Evolutionary conservation across 805 yeast genomes (phyloP).

Genomic region (Candida maesae): DNA sequence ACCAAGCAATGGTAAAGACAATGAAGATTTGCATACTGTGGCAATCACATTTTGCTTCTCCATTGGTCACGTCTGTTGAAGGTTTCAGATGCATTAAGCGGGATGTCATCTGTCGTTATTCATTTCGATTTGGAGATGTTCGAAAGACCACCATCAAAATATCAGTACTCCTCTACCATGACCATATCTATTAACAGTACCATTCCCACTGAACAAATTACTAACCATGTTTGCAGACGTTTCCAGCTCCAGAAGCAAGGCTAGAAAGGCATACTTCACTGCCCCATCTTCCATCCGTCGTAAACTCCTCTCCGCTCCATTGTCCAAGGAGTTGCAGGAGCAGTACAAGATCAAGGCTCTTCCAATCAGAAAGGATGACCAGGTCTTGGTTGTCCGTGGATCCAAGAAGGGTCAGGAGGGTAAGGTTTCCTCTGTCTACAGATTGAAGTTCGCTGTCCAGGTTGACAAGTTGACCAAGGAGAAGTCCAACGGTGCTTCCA

Average conservation of each 20-base stretch:
- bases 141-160: too few relatives aligned
- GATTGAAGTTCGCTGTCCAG: conserved; percentile 96
- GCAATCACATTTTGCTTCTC: too few relatives aligned
- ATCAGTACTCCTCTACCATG: too few relatives aligned
- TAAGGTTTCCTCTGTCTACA: conserved; percentile 95
- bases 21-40: too few relatives aligned
- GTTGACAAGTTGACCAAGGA: conserved; percentile 96
- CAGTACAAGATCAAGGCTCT: conserved; percentile 93
- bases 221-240: conserved; percentile 67
- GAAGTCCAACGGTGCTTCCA: conserved; percentile 96
- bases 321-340: conserved; percentile 97
- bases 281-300: conserved; percentile 97
- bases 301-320: conserved; percentile 93
- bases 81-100: too few relatives aligned
- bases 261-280: conserved; percentile 99
- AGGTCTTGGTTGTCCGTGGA: conserved; percentile 95
- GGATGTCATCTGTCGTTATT: too few relatives aligned
- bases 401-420: conserved; percentile 99
- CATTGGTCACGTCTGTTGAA: too few relatives aligned
- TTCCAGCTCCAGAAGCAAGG: conserved; percentile 98
- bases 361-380: conserved; percentile 98
- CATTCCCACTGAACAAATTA: conserved; percentile 13
- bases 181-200: too few relatives aligned
- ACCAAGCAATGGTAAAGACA: too few relatives aligned
- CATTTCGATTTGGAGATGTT: too few relatives aligned